Base-by-base conservation (phyloP, 2,329 filamentous ascomycete genomes). In the Hypoxylon sp. region DNA sequence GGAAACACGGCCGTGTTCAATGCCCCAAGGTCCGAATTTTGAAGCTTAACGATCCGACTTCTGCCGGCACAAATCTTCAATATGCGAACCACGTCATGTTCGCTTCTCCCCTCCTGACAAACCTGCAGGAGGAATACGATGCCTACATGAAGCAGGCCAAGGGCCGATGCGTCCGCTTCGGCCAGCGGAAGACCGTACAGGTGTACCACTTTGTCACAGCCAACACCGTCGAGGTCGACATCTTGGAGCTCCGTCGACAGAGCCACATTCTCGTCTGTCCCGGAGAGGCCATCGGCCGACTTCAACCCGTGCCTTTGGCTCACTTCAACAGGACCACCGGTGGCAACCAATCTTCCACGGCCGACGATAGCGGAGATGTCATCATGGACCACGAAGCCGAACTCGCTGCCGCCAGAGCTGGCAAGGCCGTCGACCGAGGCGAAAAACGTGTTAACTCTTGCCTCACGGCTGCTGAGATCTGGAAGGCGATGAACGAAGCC, bases 1-100 rank as follows among this genome's bases (percentile, higher is more conserved):
- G 4, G 38, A 10, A 43, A 17, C 6, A 43, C 3, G 5, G 21
- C 7, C n/a, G 23, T 19, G 38, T 17, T 28, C 2, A 5, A 14
- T 14, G 13, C 6, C 10, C 64, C 14, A 73, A 75, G 36, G 75
- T 82, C 1, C 73, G 82, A 17, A 67, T 84, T 3, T 75, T 83
- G 55, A 77, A 77, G 32, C 76, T 83, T 34, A 79, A 79, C 71
- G 77, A 76, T 7, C 73, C 76, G 3, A 77, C 81, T 30, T 79
- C 81, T 2, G 80, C 82, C 0, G 82, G 82, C 0, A 79, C 77
- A 23, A 83, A 84, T 64, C 72, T 83, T 11, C 78, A 79, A 10
- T 74, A 78, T 21, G 82, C 82, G 0, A 82, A 80, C 60, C 82
- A 83, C 58, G 73, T 83, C 52, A 76, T 84, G 45, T 83, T 83